These are phyloP conservation scores for Zygotorulaspora florentina DNA, from an alignment of 805 yeast genomes.

Conservation along the genomic window DNA sequence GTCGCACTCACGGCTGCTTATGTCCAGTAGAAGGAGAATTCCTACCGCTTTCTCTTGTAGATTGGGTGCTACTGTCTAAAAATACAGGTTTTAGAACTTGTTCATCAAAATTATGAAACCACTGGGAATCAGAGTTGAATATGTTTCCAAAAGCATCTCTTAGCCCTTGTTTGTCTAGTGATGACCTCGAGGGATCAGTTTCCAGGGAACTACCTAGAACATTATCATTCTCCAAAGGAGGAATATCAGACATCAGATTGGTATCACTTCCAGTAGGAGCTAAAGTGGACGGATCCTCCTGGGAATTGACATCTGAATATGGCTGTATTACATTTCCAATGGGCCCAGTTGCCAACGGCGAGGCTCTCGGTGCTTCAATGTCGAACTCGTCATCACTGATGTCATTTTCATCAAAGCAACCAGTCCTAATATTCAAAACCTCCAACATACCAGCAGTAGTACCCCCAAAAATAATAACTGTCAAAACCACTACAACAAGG, in stretches of 20 bases:
- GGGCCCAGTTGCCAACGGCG: slow-evolving; percentile 11
- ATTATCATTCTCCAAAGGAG: slow-evolving; percentile 7
- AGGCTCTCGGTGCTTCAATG: slow-evolving; percentile 60
- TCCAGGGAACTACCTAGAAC: not conserved
- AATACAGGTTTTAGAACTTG: slow-evolving; percentile 89
- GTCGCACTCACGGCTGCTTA: not conserved
- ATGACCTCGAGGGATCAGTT: slow-evolving; percentile 10
- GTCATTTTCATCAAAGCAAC: slow-evolving; percentile 70
- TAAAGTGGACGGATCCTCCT: slow-evolving; percentile 8
- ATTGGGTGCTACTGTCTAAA: slow-evolving; percentile 47
- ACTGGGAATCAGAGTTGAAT: slow-evolving; percentile 48
- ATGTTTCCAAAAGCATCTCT: slow-evolving; percentile 24
- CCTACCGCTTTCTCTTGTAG: slow-evolving; percentile 7
- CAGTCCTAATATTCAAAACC: slow-evolving; percentile 86
- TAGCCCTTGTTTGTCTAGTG: slow-evolving; percentile 17
- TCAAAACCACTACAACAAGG: slow-evolving; percentile 89
- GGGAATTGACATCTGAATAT: slow-evolving; percentile 31
- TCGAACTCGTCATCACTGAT: slow-evolving; percentile 95
- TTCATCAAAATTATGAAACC: slow-evolving; percentile 94
- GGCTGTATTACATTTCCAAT: slow-evolving; percentile 14
- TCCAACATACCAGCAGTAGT: slow-evolving; percentile 98
- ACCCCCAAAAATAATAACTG: slow-evolving; percentile 96
- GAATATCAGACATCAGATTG: slow-evolving; percentile 9
- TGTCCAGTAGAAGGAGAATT: slow-evolving; percentile 6
- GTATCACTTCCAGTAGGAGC: slow-evolving; percentile 1